Conservation (phyloP, 495 filamentous ascomycete genomes). For the Hypoxylon fuscum region DNA sequence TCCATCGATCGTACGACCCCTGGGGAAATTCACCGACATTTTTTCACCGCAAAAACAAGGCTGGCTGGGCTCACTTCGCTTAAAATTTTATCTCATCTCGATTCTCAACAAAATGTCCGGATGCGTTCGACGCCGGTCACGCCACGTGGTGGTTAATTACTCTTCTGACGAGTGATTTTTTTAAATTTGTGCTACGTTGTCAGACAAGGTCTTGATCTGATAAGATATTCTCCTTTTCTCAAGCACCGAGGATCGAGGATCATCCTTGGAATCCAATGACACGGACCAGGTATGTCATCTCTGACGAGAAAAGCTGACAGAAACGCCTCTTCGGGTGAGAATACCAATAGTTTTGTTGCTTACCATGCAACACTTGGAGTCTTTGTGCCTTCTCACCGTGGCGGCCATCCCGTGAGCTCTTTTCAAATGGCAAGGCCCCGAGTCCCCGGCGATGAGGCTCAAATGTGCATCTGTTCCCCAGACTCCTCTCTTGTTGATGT, state of each 20-base stretch:
- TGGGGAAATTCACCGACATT: conserved; percentile 15
- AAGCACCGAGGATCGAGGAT: not conserved
- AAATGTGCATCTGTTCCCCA: too few species aligned
- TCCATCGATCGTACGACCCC: conserved; percentile 38
- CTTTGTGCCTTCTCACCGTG: too few species aligned
- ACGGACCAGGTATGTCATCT: conserved; percentile 2
- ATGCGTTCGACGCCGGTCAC: conserved; percentile 23
- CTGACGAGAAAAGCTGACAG: not conserved
- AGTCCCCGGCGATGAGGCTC: too few species aligned
- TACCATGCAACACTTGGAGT: too few species aligned
- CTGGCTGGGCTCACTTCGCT: conserved; percentile 7
- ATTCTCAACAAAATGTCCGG: conserved; percentile 31
- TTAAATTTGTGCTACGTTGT: conserved; percentile 1
- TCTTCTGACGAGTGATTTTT: conserved; percentile 25
- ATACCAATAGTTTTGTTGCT: too few species aligned
- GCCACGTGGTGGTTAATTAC: conserved; percentile 27
- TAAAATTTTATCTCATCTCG: conserved; percentile 18
- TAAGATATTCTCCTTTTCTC: conserved; percentile 27
- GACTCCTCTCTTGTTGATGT: too few species aligned
- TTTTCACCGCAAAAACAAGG: conserved; percentile 25
- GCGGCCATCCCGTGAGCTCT: too few species aligned
- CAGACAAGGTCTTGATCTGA: conserved; percentile 26
- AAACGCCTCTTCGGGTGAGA: not conserved
- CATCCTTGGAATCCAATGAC: not conserved
- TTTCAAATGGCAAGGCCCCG: too few species aligned